These are phyloP conservation scores for Penicillium sp. DNA, from an alignment of 2,329 filamentous ascomycete species.

Conservation along the genomic window DNA sequence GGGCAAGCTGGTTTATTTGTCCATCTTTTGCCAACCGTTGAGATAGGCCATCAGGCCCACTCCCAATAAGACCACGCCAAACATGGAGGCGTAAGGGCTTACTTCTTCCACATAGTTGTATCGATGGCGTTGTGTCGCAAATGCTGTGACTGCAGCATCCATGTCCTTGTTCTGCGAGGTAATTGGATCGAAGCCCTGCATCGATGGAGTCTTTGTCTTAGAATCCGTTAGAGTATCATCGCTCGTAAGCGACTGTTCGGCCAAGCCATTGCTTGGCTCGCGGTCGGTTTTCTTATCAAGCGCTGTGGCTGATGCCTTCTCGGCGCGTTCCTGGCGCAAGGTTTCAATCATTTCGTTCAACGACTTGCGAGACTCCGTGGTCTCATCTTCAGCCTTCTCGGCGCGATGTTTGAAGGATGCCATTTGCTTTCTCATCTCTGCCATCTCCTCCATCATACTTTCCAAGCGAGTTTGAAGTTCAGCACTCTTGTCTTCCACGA, in stretches of 20 bases:
- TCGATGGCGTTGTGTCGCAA: constrained; percentile 39
- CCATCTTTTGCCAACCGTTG: constrained; percentile 71
- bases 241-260: constrained; percentile 1
- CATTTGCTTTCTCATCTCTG: constrained; percentile 74
- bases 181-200: constrained; percentile 48
- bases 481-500: constrained; percentile 38
- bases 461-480: constrained; percentile 71
- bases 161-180: constrained; percentile 44
- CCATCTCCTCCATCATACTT: constrained; percentile 74
- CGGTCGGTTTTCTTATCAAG: constrained; percentile 27
- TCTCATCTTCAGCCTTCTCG: constrained; percentile 76
- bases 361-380: constrained; percentile 67
- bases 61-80: constrained; percentile 76
- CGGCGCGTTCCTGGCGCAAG: constrained; percentile 65
- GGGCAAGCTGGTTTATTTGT: constrained; percentile 37
- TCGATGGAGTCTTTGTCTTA: constrained; percentile 14
- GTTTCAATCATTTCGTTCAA: constrained; percentile 85
- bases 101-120: constrained; percentile 50
- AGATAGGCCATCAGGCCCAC: constrained; percentile 84
- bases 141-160: constrained; percentile 44
- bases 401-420: constrained; percentile 74
- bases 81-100: constrained; percentile 75
- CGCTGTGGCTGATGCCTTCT: constrained; percentile 49
- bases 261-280: constrained; percentile 8
- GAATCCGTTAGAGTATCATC: constrained; percentile 10